phyloP scores from a whole-genome alignment of 2,329 filamentous ascomycete genomes.

The Arthrobotrys conoides region DNA sequence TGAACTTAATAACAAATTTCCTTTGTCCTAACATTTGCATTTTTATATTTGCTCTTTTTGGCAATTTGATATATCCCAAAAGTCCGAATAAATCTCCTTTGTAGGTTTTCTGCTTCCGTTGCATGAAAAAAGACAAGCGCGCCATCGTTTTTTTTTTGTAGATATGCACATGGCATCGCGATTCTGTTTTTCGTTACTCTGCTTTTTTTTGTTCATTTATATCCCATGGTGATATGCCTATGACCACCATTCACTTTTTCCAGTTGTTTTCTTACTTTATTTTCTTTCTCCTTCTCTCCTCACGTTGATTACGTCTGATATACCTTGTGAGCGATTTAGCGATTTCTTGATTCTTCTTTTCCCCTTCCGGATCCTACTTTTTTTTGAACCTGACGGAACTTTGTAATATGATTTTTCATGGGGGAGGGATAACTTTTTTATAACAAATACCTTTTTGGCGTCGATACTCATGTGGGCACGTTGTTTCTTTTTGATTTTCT shows the following conservation, averaged over 20 bases:
- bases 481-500: conserved; percentile 9
- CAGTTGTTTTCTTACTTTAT: neutral
- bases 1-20: conserved; percentile 36
- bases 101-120: conserved; percentile 10
- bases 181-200: conserved; percentile 13
- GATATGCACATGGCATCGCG: conserved; percentile 40
- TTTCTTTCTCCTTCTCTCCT: neutral
- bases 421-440: conserved; percentile 33
- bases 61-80: conserved; percentile 50
- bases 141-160: conserved; percentile 32
- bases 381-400: conserved; percentile 10
- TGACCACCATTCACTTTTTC: conserved; percentile 44
- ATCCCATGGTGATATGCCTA: conserved; percentile 48
- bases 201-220: neutral
- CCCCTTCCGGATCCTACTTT: conserved; percentile 22
- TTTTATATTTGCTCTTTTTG: conserved; percentile 14
- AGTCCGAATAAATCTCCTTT: conserved; percentile 55
- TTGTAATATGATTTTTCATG: conserved; percentile 46
- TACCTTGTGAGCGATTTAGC: conserved; percentile 59
- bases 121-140: conserved; percentile 25
- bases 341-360: conserved; percentile 37
- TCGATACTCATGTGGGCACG: conserved; percentile 28
- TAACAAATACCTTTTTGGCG: conserved; percentile 42
- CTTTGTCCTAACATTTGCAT: conserved; percentile 43
- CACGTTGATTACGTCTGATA: conserved; percentile 54